Evolutionary conservation across 1,284 basidiomycete genomes (phyloP), one percentile per base, ranked within the genome.

Genomic region (Vanrija sp.): DNA sequence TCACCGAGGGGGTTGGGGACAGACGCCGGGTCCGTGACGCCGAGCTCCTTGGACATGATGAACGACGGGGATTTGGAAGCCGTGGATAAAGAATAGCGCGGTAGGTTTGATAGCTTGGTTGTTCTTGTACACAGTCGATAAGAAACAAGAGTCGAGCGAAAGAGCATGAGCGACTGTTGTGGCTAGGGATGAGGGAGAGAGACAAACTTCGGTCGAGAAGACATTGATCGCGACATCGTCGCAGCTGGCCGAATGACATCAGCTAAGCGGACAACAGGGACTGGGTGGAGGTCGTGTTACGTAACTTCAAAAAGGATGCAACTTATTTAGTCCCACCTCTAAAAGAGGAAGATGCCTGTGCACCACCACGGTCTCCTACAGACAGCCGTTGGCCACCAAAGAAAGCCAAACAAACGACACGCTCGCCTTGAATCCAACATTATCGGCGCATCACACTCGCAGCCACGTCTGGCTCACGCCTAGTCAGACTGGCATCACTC

Each of bases 1-100:
- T 87, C 82, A 2, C 86, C 86, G 0, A 88, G 77, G 15, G 85
- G 84, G 65, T 86, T 86, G 48, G 66, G 44, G 8, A 72, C 60
- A 3, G 55, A 56, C 5, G 60, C 48, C 8, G 66, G 67, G 49
- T 73, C 69, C 5, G 72, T 74, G 39, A 58, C 55, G 8, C 44
- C 44, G n/a, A 67, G 34, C 9, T 34, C 14, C 34, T 34, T 12
- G 9, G 62, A 61, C 53, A 53, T 60, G 15, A 57, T 47, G 21
- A 25, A 15, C 16, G 19, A n/a, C n/a, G 38, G 34, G 3, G 34
- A 34, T 46, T 6, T 23, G 19, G 42, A 9, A 9, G 42, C 18
- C 18, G 19, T 43, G 8, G 42, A 43, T 12, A 43, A 8, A 7
- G 42, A 23, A 9, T 16, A 29, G 8, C 14, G n/a, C 10, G 10